phyloP scores from a whole-genome alignment of 2,329 filamentous ascomycete species.

The Dryadomyces quercus-mongolicae region DNA sequence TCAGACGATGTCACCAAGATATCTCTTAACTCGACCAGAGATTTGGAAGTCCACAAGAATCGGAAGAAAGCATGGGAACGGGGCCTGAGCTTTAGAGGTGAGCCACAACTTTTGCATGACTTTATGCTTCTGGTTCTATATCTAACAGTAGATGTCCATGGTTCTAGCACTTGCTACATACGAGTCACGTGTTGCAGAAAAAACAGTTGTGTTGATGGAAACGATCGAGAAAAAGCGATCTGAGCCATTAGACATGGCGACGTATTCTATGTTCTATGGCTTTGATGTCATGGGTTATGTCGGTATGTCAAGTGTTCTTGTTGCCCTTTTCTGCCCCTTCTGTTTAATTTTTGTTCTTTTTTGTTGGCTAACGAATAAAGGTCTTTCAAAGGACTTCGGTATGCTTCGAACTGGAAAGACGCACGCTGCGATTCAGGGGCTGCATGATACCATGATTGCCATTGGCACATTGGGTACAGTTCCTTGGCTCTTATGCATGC shows the following conservation, averaged over 20 bases:
- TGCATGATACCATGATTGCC: neutral
- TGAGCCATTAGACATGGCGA: neutral
- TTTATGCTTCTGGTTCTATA: neutral
- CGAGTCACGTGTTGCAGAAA: neutral
- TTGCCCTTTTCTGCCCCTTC: no score
- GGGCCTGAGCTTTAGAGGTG: neutral
- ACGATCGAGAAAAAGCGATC: neutral
- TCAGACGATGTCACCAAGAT: neutral
- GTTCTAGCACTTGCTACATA: neutral
- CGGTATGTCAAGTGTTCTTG: neutral
- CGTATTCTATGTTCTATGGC: neutral
- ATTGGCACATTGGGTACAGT: neutral
- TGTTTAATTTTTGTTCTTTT: neutral
- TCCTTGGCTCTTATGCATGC: neutral
- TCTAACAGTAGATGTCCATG: neutral
- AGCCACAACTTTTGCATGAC: neutral
- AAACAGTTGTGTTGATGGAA: neutral
- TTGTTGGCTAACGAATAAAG: neutral
- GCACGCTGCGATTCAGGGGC: neutral
- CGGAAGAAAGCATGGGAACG: neutral
- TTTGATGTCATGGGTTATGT: neutral
- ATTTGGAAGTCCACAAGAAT: neutral
- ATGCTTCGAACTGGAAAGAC: neutral
- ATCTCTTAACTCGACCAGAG: neutral
- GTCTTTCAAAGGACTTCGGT: neutral